phyloP scores from a whole-genome alignment of 495 filamentous ascomycete genomes.

The Aspergillus ellipticus region DNA sequence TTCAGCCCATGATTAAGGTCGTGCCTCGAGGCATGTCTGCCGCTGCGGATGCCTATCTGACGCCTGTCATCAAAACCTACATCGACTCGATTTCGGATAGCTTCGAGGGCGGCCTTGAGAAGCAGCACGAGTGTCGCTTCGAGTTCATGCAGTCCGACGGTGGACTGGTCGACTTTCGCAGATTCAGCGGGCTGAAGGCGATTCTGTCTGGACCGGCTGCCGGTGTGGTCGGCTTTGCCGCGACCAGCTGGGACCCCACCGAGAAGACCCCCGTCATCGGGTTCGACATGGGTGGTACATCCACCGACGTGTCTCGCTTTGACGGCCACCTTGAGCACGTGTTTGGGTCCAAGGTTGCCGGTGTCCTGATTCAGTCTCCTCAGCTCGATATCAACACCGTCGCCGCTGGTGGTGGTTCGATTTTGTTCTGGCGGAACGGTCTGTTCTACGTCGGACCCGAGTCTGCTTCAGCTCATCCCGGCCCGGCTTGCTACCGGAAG shows the following conservation, averaged over 20 bases:
- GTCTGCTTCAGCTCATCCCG: slow-evolving; percentile 88
- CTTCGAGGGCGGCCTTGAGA: slow-evolving; percentile 47
- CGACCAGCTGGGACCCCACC: slow-evolving; percentile 83
- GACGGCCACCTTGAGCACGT: slow-evolving; percentile 95
- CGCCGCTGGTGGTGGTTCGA: slow-evolving; percentile 87
- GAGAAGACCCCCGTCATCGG: slow-evolving; percentile 91
- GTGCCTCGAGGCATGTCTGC: slow-evolving; percentile 83
- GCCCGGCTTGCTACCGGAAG: slow-evolving; percentile 92
- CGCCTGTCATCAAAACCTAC: slow-evolving; percentile 93
- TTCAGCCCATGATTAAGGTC: slow-evolving; percentile 83
- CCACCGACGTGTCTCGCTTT: slow-evolving; percentile 90
- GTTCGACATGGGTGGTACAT: slow-evolving; percentile 96
- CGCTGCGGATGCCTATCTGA: slow-evolving; percentile 93
- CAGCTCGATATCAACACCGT: slow-evolving; percentile 99
- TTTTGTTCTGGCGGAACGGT: slow-evolving; percentile 86
- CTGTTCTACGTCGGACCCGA: slow-evolving; percentile 96
- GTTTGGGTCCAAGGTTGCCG: slow-evolving; percentile 94
- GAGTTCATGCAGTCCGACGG: slow-evolving; percentile 58
- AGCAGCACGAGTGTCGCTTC: slow-evolving; percentile 39
- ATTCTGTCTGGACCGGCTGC: slow-evolving; percentile 60
- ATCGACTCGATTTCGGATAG: slow-evolving; percentile 77
- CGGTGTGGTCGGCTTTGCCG: slow-evolving; percentile 87
- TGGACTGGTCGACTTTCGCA: slow-evolving; percentile 52
- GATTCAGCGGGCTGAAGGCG: slow-evolving; percentile 56
- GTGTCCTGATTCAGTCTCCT: slow-evolving; percentile 90